Evolutionary conservation across 139 green algal species (phyloP).

Genomic region (Eudorina sp.): DNA sequence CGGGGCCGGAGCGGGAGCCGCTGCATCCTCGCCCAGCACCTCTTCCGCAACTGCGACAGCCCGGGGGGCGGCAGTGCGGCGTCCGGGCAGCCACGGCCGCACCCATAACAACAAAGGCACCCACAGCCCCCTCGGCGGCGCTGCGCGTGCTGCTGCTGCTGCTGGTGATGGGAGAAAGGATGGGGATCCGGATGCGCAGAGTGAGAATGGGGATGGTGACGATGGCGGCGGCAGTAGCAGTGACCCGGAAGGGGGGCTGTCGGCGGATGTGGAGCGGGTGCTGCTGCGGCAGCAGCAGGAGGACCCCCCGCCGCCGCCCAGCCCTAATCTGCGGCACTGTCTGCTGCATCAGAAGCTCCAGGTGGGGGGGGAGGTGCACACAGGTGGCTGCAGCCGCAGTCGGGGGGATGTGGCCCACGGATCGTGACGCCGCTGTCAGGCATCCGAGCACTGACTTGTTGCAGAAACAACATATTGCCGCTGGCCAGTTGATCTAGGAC

Average conservation of each 20-base stretch:
- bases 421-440: too few relatives aligned
- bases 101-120: not conserved
- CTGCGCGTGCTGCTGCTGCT: too few relatives aligned
- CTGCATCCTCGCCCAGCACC: too few relatives aligned
- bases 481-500: too few relatives aligned
- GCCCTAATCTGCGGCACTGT: conserved; percentile 67
- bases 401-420: too few relatives aligned
- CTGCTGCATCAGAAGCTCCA: conserved; percentile 92
- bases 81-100: conserved; percentile 47
- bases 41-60: too few relatives aligned
- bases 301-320: not conserved
- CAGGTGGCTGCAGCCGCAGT: not conserved
- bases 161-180: too few relatives aligned
- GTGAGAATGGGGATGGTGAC: not conserved
- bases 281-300: conserved; percentile 53
- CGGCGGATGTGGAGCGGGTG: conserved; percentile 56
- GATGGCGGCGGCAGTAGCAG: not conserved
- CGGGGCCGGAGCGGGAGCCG: too few relatives aligned
- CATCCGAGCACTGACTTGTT: too few relatives aligned
- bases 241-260: not conserved
- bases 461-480: too few relatives aligned
- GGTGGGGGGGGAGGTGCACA: conserved; percentile 31
- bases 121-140: too few relatives aligned
- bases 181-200: too few relatives aligned
- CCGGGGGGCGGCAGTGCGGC: not conserved